phyloP scores from a whole-genome alignment of 495 filamentous ascomycete species.

The Talaromyces wortmannii region DNA sequence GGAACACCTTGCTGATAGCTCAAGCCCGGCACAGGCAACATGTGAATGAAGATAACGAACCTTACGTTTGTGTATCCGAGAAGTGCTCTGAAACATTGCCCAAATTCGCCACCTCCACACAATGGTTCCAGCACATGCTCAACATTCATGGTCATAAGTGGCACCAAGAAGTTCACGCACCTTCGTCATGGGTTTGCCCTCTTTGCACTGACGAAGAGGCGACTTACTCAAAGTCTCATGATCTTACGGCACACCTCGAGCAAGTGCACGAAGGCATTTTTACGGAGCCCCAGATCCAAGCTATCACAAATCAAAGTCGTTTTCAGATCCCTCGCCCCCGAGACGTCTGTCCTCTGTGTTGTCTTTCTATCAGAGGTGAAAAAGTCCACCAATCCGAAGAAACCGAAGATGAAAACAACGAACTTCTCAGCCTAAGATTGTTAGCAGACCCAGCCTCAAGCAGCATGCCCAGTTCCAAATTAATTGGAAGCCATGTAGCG shows the following conservation, averaged over 20 bases:
- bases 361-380: background rate
- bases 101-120: background rate
- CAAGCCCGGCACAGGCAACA: background rate
- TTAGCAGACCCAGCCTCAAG: background rate
- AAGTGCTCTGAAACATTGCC: background rate
- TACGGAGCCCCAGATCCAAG: background rate
- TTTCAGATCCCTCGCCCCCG: background rate
- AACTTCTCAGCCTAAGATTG: background rate
- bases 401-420: constrained; percentile 18
- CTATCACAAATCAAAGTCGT: background rate
- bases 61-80: background rate
- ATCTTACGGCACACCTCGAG: background rate
- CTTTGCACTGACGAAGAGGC: background rate
- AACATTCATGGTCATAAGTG: background rate
- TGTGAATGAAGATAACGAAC: background rate
- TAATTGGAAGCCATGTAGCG: background rate
- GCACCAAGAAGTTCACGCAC: background rate
- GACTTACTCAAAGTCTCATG: background rate
- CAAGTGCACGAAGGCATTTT: background rate
- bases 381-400: background rate
- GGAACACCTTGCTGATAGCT: background rate
- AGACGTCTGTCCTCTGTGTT: constrained; percentile 2
- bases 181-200: constrained; percentile 1
- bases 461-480: background rate
- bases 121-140: constrained; percentile 1